A percentile compares a stretch with the other conserved stretches of the same genome.
Conservation (phyloP, 2,329 filamentous ascomycete genomes). For the Calonectria naviculata region DNA sequence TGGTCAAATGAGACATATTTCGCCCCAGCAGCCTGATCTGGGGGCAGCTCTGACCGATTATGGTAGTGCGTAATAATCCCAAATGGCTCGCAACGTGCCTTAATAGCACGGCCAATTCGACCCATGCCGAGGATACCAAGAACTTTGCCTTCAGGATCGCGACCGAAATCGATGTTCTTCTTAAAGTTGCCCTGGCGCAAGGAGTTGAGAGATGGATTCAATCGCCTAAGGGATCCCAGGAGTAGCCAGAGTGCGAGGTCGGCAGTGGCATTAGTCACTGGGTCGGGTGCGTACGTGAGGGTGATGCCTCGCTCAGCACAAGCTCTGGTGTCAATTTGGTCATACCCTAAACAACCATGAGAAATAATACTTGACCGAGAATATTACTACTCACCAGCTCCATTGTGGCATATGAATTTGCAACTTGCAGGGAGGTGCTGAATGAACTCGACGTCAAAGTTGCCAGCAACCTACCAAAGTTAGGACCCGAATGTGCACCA, state of each 20-base stretch:
- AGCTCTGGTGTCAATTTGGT: slow-evolving; percentile 74
- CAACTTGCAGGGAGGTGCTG: slow-evolving; percentile 17
- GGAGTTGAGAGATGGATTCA: slow-evolving; percentile 69
- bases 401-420: slow-evolving; percentile 61
- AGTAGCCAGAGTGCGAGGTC: slow-evolving; percentile 79
- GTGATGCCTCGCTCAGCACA: slow-evolving; percentile 64
- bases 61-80: slow-evolving; percentile 70
- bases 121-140: slow-evolving; percentile 70
- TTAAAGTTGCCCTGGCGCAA: slow-evolving; percentile 69
- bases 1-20: slow-evolving; percentile 66
- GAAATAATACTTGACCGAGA: too few relatives aligned
- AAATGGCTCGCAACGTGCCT: slow-evolving; percentile 62
- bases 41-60: slow-evolving; percentile 56
- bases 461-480: slow-evolving; percentile 23
- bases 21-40: slow-evolving; percentile 54
- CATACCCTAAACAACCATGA: slow-evolving; percentile 60
- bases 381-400: slow-evolving; percentile 43
- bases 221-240: slow-evolving; percentile 74
- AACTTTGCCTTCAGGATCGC: slow-evolving; percentile 75
- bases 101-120: slow-evolving; percentile 63
- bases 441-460: slow-evolving; percentile 29
- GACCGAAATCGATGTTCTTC: slow-evolving; percentile 66
- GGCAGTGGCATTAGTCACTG: slow-evolving; percentile 77
- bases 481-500: not conserved
- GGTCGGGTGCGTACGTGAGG: slow-evolving; percentile 75